These are phyloP conservation scores for Nothopassalora personata DNA, from an alignment of 2,329 filamentous ascomycete species.

Conservation along the genomic window DNA sequence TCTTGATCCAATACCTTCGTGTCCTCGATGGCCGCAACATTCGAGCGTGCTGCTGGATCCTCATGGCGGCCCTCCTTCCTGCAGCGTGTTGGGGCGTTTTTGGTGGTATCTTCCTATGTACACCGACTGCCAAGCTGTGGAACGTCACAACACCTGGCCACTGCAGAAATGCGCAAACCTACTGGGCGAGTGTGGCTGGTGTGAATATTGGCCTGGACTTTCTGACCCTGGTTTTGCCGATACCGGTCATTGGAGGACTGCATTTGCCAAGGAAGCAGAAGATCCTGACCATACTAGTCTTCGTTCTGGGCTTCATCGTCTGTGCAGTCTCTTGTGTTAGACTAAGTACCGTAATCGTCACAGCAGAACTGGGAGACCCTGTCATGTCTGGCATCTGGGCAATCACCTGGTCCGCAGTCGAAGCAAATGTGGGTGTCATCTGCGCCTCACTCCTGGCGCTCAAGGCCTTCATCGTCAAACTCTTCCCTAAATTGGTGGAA, in stretches of 20 bases:
- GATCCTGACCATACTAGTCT: constrained; percentile 38
- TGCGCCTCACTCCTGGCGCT: constrained; percentile 42
- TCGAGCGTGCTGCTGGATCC: constrained; percentile 34
- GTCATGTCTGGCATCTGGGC: constrained; percentile 36
- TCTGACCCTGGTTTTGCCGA: constrained; percentile 41
- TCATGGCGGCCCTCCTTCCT: constrained; percentile 32
- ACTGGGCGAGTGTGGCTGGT: constrained; percentile 43
- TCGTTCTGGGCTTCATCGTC: constrained; percentile 39
- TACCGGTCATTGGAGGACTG: constrained; percentile 39
- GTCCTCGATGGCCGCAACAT: constrained; percentile 38
- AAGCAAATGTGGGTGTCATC: constrained; percentile 42
- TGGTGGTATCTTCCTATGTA: constrained; percentile 40
- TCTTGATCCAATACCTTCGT: constrained; percentile 47
- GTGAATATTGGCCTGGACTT: constrained; percentile 44
- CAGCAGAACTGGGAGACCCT: constrained; percentile 19
- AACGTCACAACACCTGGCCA: constrained; percentile 25
- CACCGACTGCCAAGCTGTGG: constrained; percentile 41
- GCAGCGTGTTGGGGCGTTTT: constrained; percentile 32
- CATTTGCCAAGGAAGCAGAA: constrained; percentile 41
- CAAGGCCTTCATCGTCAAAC: constrained; percentile 36
- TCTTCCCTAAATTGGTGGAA: constrained; percentile 32
- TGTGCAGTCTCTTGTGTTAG: constrained; percentile 25
- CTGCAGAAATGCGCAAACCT: constrained; percentile 37
- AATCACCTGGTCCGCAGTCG: constrained; percentile 38
- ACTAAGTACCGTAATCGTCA: constrained; percentile 20